These are phyloP conservation scores for Coprinopsis sp. DNA, from an alignment of 768 basidiomycete species.

Conservation along the genomic window DNA sequence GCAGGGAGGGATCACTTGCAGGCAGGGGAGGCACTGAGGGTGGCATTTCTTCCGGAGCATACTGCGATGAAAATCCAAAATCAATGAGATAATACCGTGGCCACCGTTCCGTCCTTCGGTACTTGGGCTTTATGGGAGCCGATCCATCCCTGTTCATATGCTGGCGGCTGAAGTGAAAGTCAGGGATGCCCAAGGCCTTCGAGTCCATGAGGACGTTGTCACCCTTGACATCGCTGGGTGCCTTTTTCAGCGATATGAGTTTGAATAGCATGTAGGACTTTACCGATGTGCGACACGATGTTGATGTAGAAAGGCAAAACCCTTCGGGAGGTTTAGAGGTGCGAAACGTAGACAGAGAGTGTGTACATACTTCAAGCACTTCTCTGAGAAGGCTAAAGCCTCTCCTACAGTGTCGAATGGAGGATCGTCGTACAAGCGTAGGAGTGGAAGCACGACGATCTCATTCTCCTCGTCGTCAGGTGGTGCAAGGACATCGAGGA, in stretches of 20 bases:
- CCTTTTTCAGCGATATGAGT: constrained; percentile 16
- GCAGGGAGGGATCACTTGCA: constrained; percentile 40
- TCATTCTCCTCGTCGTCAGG: constrained; percentile 16
- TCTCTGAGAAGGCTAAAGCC: constrained; percentile 28
- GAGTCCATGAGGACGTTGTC: constrained; percentile 36
- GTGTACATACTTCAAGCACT: constrained; percentile 26
- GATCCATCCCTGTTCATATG: constrained; percentile 19
- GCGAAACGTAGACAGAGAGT: constrained; percentile 2
- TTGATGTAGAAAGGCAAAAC: constrained; percentile 31
- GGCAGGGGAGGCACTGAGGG: constrained; percentile 25
- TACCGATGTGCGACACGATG: constrained; percentile 33
- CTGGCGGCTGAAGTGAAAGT: constrained; percentile 20
- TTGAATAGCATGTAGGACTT: not conserved
- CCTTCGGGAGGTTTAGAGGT: constrained; percentile 14
- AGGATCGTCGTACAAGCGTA: constrained; percentile 20
- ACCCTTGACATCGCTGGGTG: constrained; percentile 10
- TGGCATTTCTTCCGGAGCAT: constrained; percentile 17
- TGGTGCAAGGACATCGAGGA: constrained; percentile 18
- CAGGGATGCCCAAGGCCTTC: constrained; percentile 18
- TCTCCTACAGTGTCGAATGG: constrained; percentile 32
- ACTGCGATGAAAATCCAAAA: constrained; percentile 30
- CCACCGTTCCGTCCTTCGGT: constrained; percentile 23
- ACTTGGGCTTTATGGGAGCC: constrained; percentile 13
- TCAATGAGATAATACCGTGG: constrained; percentile 35
- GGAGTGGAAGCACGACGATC: constrained; percentile 27